These are phyloP conservation scores for Smittium mucronatum DNA, from an alignment of 371 early-diverging fungal genomes.

Conservation along the genomic window DNA sequence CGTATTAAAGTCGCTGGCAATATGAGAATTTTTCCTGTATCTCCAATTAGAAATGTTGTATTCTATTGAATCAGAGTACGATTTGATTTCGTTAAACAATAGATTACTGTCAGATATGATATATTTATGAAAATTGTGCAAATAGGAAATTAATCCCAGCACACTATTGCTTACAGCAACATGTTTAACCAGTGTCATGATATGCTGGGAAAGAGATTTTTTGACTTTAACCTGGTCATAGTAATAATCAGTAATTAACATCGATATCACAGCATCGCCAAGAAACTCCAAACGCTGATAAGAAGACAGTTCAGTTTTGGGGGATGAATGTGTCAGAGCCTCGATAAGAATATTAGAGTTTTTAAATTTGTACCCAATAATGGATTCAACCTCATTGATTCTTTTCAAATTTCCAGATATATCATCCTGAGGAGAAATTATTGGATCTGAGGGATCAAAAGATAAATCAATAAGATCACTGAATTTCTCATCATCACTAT, in stretches of 20 bases:
- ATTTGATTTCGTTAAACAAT: neutral
- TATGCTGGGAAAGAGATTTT: conserved; percentile 51
- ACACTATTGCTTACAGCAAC: conserved; percentile 79
- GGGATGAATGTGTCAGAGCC: conserved; percentile 78
- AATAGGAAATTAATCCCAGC: conserved; percentile 45
- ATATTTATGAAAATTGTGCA: conserved; percentile 5
- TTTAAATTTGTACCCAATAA: conserved; percentile 57
- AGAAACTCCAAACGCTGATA: conserved; percentile 90
- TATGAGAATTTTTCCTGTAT: neutral
- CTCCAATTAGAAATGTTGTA: neutral
- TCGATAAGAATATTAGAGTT: conserved; percentile 49
- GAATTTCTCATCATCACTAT: neutral
- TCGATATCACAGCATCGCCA: conserved; percentile 85
- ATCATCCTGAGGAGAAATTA: neutral
- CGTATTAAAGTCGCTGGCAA: neutral
- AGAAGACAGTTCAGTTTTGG: conserved; percentile 40
- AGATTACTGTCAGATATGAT: neutral
- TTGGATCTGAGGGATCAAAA: neutral
- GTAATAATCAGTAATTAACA: conserved; percentile 60
- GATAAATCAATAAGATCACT: neutral
- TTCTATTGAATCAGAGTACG: neutral
- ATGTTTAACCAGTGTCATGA: conserved; percentile 51
- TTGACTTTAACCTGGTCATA: conserved; percentile 38
- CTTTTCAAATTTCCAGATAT: conserved; percentile 7
- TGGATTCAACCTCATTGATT: conserved; percentile 33